Conservation (phyloP, 2,329 filamentous ascomycete genomes). For the Neurospora sp. region DNA sequence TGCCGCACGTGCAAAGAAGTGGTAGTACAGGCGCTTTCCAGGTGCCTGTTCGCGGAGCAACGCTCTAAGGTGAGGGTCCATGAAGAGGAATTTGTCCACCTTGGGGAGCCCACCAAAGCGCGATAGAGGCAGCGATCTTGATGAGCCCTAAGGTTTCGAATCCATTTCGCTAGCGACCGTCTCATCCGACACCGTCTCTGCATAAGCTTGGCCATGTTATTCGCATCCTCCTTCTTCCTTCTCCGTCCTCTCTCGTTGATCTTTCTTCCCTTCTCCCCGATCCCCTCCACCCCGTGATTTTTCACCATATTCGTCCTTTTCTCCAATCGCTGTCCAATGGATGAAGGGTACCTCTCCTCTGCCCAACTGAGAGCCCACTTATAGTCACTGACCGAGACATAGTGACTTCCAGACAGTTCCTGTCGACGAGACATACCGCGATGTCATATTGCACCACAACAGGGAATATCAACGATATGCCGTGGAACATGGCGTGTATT, state of each 20-base stretch:
- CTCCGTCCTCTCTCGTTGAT: not conserved
- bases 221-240: slow-evolving; percentile 1
- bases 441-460: slow-evolving; percentile 51
- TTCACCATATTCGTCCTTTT: slow-evolving; percentile 2
- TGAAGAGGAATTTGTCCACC: slow-evolving; percentile 13
- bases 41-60: slow-evolving; percentile 11
- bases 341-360: slow-evolving; percentile 17
- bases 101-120: slow-evolving; percentile 14
- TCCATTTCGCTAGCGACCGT: not conserved
- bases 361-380: not conserved
- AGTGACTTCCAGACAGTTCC: slow-evolving; percentile 39
- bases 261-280: not conserved
- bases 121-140: slow-evolving; percentile 16
- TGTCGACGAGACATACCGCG: slow-evolving; percentile 48
- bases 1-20: slow-evolving; percentile 16
- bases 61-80: slow-evolving; percentile 11
- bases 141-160: slow-evolving; percentile 7
- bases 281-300: not conserved
- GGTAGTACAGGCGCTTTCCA: slow-evolving; percentile 13
- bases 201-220: slow-evolving; percentile 1
- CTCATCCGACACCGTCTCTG: not conserved
- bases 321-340: slow-evolving; percentile 10
- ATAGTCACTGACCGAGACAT: slow-evolving; percentile 13
- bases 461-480: slow-evolving; percentile 60
- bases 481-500: slow-evolving; percentile 54